Evolutionary conservation across 2,329 filamentous ascomycete genomes (phyloP).

Genomic region (Fusarium globosum): DNA sequence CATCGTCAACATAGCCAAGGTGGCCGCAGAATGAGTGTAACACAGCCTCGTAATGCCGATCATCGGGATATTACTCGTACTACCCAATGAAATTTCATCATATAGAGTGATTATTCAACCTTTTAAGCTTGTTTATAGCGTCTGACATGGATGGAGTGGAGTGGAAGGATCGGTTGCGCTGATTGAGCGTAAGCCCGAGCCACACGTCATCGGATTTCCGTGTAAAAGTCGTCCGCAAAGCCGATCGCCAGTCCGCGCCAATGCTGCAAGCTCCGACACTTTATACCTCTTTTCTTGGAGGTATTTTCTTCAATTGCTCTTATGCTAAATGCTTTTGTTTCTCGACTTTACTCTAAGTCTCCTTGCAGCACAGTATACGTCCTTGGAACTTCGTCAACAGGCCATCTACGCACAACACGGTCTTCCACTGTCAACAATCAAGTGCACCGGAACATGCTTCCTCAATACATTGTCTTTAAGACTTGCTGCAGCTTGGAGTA

Average conservation of each 20-base stretch:
- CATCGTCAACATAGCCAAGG: background rate
- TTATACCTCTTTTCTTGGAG: too few relatives aligned
- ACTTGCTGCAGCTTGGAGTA: accelerated
- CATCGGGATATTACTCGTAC: accelerated
- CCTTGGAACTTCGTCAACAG: background rate
- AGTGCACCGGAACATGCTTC: accelerated
- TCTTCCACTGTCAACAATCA: too few relatives aligned
- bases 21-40: too few relatives aligned
- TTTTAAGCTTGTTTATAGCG: conserved; percentile 1
- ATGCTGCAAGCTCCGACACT: background rate
- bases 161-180: background rate
- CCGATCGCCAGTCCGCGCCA: background rate
- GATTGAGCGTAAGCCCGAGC: background rate
- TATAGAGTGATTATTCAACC: accelerated
- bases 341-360: too few relatives aligned
- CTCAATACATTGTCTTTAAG: accelerated
- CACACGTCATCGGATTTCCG: conserved; percentile 23
- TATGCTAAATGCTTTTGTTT: accelerated
- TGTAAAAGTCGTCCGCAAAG: background rate
- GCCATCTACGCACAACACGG: too few relatives aligned
- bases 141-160: background rate
- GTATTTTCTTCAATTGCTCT: accelerated
- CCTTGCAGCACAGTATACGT: background rate
- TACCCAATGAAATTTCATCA: background rate
- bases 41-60: background rate